phyloP scores from a whole-genome alignment of 352 stramenopile genomes.

The Pythium aristosporum region DNA sequence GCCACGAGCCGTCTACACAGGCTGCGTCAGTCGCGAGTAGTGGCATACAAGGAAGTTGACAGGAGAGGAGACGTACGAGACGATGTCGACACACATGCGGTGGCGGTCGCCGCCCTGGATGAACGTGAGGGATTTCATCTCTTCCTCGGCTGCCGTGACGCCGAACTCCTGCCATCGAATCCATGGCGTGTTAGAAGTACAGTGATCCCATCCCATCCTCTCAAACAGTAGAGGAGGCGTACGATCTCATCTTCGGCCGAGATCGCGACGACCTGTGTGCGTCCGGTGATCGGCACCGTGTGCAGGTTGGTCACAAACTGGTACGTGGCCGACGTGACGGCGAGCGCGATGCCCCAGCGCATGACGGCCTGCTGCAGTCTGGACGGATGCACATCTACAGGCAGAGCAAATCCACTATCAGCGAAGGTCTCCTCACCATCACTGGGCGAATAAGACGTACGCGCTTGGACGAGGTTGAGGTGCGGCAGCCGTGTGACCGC shows the following conservation, averaged over 20 bases:
- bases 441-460: conserved; percentile 22
- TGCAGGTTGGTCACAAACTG: conserved; percentile 73
- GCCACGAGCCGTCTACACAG: conserved; percentile 45
- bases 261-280: conserved; percentile 67
- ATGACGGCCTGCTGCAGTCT: conserved; percentile 41
- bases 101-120: conserved; percentile 43
- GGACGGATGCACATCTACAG: conserved; percentile 47
- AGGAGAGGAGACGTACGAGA: conserved; percentile 35
- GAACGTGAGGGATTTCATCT: conserved; percentile 33
- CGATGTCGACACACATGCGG: conserved; percentile 60
- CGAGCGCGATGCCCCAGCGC: conserved; percentile 39
- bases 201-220: no score
- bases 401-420: no score
- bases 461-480: conserved; percentile 43
- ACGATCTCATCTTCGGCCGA: conserved; percentile 47
- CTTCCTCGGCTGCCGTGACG: conserved; percentile 41
- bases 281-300: conserved; percentile 61
- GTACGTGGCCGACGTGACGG: conserved; percentile 46
- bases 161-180: conserved; percentile 41
- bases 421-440: no score
- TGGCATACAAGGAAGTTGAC: neutral
- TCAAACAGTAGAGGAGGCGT: neutral
- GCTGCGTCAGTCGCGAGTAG: neutral
- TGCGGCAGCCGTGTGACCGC: conserved; percentile 34
- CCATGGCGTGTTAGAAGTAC: no score